Conservation (phyloP, 1,284 basidiomycete species). For the Leccinum subfulvum region DNA sequence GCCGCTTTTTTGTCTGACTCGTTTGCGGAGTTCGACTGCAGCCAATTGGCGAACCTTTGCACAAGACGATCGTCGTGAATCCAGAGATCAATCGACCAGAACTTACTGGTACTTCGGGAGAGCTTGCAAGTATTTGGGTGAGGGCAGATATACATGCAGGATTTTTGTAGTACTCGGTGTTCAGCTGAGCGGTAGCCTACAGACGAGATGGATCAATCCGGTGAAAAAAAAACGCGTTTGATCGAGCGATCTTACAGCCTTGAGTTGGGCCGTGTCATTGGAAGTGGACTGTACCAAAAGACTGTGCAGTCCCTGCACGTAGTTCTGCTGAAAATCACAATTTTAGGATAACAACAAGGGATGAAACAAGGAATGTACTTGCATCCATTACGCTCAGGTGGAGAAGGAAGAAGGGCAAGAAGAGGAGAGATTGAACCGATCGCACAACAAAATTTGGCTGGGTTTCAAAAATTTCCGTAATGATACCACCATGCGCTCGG, state of each 20-base stretch:
- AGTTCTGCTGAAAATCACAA: slow-evolving; percentile 49
- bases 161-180: slow-evolving; percentile 90
- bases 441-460: slow-evolving; percentile 33
- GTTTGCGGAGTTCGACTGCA: slow-evolving; percentile 97
- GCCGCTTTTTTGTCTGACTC: slow-evolving; percentile 78
- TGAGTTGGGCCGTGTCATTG: slow-evolving; percentile 84
- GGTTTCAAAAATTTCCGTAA: slow-evolving; percentile 34
- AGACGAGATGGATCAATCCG: slow-evolving; percentile 8
- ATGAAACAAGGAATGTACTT: slow-evolving; percentile 12
- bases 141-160: slow-evolving; percentile 90
- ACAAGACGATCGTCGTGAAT: slow-evolving; percentile 10
- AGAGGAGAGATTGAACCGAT: slow-evolving; percentile 24
- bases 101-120: slow-evolving; percentile 72
- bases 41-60: slow-evolving; percentile 91
- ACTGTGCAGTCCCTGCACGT: slow-evolving; percentile 77
- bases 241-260: slow-evolving; percentile 64
- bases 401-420: slow-evolving; percentile 13
- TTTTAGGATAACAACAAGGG: slow-evolving; percentile 1
- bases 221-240: slow-evolving; percentile 21
- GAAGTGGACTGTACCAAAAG: slow-evolving; percentile 83
- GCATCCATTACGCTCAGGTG: slow-evolving; percentile 30
- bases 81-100: slow-evolving; percentile 10
- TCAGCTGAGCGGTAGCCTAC: slow-evolving; percentile 89
- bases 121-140: slow-evolving; percentile 84
- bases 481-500: not conserved